phyloP scores from a whole-genome alignment of 2,329 filamentous ascomycete genomes.

The Sphaerulina vaccinii region DNA sequence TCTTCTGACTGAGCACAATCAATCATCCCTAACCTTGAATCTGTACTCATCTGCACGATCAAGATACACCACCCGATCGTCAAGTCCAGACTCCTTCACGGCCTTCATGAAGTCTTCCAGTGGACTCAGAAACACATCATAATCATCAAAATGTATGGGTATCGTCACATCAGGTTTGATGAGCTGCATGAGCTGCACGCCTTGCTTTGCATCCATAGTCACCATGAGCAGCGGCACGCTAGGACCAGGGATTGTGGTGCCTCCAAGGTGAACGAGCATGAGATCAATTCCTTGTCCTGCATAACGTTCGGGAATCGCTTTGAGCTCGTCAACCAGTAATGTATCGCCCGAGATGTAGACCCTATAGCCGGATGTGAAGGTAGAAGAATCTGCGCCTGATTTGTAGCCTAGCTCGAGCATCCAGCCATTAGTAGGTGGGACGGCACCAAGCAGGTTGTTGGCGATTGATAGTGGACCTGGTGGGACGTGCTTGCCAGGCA shows the following conservation, averaged over 20 bases:
- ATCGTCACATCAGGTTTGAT: conserved; percentile 62
- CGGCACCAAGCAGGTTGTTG: conserved; percentile 51
- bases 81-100: conserved; percentile 53
- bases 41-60: conserved; percentile 58
- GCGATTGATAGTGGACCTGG: conserved; percentile 43
- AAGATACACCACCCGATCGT: conserved; percentile 58
- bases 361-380: conserved; percentile 45
- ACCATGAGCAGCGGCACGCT: conserved; percentile 63
- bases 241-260: conserved; percentile 63
- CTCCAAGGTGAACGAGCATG: conserved; percentile 66
- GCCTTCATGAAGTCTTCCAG: conserved; percentile 60
- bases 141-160: conserved; percentile 65
- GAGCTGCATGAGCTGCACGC: conserved; percentile 58
- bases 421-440: conserved; percentile 67
- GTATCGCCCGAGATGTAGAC: conserved; percentile 70
- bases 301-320: conserved; percentile 59
- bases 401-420: conserved; percentile 61
- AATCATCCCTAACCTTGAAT: too few relatives aligned
- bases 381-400: conserved; percentile 14
- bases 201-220: conserved; percentile 66
- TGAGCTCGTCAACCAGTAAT: conserved; percentile 61
- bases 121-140: conserved; percentile 61
- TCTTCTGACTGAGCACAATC: too few relatives aligned
- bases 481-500: conserved; percentile 65
- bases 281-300: conserved; percentile 58